Evolutionary conservation across 495 filamentous ascomycete species (phyloP).

Genomic region (Aspergillus sclerotiicarbonarius): DNA sequence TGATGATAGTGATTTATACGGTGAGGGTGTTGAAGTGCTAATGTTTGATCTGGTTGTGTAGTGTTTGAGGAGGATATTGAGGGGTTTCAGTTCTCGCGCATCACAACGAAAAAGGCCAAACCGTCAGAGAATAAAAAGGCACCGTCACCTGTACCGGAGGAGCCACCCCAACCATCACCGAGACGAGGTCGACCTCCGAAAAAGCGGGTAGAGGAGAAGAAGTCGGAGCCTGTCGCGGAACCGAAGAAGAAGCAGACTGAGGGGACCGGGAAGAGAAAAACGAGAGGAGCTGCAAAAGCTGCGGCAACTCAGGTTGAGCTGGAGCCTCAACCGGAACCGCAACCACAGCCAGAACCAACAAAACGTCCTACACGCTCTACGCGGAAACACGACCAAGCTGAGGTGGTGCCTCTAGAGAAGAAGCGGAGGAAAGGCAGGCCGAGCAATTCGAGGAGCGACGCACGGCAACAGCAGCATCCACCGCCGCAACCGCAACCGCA

Average conservation of each 20-base stretch:
- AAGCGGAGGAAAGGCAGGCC: conserved; percentile 36
- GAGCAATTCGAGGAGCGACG: conserved; percentile 21
- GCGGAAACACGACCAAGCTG: conserved; percentile 28
- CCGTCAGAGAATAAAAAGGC: conserved; percentile 26
- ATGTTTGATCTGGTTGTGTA: conserved; percentile 8
- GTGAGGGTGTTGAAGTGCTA: conserved; percentile 3
- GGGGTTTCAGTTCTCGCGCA: conserved; percentile 54
- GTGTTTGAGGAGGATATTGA: conserved; percentile 54
- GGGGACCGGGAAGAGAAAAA: conserved; percentile 24
- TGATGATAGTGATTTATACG: not conserved
- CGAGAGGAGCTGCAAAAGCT: conserved; percentile 20
- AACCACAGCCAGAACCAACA: conserved; percentile 17
- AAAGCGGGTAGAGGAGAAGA: conserved; percentile 33
- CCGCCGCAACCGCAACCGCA: not conserved
- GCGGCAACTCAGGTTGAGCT: conserved; percentile 20
- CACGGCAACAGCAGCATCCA: conserved; percentile 7
- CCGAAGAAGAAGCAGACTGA: conserved; percentile 29
- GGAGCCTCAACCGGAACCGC: conserved; percentile 14
- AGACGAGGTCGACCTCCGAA: conserved; percentile 41
- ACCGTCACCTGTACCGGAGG: conserved; percentile 26
- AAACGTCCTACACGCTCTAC: conserved; percentile 24
- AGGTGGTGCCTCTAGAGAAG: conserved; percentile 29
- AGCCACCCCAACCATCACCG: conserved; percentile 35
- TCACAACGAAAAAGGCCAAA: conserved; percentile 44
- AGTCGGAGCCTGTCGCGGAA: conserved; percentile 12